Conservation (phyloP, 768 basidiomycete genomes). For the Termitomyces sp. region DNA sequence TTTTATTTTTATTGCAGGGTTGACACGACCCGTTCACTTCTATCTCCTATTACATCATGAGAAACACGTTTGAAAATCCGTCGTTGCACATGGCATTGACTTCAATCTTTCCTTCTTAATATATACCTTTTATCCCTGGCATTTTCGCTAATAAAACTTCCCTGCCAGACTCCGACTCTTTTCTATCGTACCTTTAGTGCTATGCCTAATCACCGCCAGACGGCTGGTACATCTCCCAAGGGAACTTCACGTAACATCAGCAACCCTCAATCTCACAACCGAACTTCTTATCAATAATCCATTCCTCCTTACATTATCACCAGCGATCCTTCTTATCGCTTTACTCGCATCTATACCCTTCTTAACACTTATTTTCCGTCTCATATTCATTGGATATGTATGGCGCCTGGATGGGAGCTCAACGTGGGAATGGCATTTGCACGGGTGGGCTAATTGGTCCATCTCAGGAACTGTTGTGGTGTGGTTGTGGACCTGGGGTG, state of each 20-base stretch:
- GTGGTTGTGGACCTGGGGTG: conserved; percentile 76
- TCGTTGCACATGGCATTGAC: not conserved
- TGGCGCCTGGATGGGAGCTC: conserved; percentile 15
- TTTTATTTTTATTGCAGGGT: not conserved
- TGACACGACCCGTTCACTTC: not conserved
- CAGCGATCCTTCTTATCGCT: conserved; percentile 59
- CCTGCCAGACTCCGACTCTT: conserved; percentile 63
- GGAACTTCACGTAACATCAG: conserved; percentile 62
- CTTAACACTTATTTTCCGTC: conserved; percentile 69
- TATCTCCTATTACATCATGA: conserved; percentile 5
- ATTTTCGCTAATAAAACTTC: conserved; percentile 7
- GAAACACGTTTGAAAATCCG: not conserved
- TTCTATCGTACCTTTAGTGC: conserved; percentile 64
- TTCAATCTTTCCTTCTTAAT: not conserved
- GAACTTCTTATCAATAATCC: conserved; percentile 67
- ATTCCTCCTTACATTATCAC: conserved; percentile 70
- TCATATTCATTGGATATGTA: conserved; percentile 64
- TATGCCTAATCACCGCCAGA: conserved; percentile 67
- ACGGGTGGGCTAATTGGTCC: conserved; percentile 35
- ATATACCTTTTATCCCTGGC: not conserved
- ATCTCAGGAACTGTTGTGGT: conserved; percentile 48
- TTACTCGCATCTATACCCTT: conserved; percentile 76
- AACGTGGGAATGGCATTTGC: conserved; percentile 34
- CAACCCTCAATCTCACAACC: conserved; percentile 55
- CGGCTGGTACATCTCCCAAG: conserved; percentile 68